Percentiles rank a stretch among this genome's conserved stretches.
Evolutionary conservation across 805 yeast genomes (phyloP).

Genomic region (Zygosaccharomyces lentus): DNA sequence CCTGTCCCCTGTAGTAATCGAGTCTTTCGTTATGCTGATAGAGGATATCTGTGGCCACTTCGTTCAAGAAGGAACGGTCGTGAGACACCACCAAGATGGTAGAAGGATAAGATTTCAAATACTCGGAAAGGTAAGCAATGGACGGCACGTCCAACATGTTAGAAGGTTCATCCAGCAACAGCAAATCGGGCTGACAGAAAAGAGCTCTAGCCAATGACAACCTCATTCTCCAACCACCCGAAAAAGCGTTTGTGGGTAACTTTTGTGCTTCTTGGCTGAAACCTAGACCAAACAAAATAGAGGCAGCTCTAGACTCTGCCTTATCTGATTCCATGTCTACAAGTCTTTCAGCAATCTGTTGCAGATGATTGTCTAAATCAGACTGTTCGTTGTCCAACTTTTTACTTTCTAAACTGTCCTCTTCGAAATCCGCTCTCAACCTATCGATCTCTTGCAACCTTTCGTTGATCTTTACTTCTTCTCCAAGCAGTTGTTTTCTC

Average conservation of each 20-base stretch:
- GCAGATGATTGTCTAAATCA: conserved; percentile 74
- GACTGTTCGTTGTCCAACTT: conserved; percentile 86
- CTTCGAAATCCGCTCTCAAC: conserved; percentile 67
- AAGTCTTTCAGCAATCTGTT: conserved; percentile 76
- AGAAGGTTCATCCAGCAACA: conserved; percentile 96
- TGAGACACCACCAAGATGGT: conserved; percentile 96
- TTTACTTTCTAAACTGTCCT: conserved; percentile 65
- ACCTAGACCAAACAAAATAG: conserved; percentile 88
- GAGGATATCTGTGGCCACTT: conserved; percentile 96
- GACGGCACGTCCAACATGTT: conserved; percentile 99
- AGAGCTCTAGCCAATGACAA: conserved; percentile 95
- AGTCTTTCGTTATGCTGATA: conserved; percentile 96
- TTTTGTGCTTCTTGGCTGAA: conserved; percentile 84
- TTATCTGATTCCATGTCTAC: conserved; percentile 94
- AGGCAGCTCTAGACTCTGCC: conserved; percentile 96
- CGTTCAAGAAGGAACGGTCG: conserved; percentile 94
- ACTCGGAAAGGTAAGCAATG: conserved; percentile 85
- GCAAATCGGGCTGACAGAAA: conserved; percentile 92
- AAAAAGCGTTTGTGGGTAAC: conserved; percentile 80
- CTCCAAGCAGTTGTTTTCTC: conserved; percentile 83
- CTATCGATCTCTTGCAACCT: conserved; percentile 71
- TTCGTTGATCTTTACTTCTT: conserved; percentile 68
- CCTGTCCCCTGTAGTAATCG: conserved; percentile 91
- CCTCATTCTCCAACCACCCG: conserved; percentile 99
- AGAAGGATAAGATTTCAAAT: conserved; percentile 83